phyloP scores from a whole-genome alignment of 352 stramenopile genomes.

The Phytophthora hybrid region DNA sequence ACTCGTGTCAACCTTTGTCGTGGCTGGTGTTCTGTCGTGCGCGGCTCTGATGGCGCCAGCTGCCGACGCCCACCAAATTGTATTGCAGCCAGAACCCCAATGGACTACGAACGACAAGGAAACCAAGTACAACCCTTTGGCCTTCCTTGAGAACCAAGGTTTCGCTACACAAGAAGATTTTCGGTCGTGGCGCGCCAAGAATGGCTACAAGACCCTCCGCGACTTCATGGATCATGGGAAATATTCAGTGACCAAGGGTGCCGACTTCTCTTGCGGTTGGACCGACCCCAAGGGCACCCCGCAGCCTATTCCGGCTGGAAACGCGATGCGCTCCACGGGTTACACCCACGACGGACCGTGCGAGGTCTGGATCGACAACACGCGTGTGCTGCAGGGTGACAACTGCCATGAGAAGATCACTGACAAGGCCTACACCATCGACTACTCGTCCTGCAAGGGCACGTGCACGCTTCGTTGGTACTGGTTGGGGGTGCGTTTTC shows the following conservation, averaged over 20 bases:
- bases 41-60: conserved; percentile 26
- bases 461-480: conserved; percentile 14
- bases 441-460: conserved; percentile 20
- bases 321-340: conserved; percentile 43
- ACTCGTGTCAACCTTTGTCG: conserved; percentile 26
- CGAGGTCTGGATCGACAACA: conserved; percentile 52
- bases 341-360: conserved; percentile 56
- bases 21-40: conserved; percentile 28
- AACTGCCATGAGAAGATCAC: conserved; percentile 39
- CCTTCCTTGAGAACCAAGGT: conserved; percentile 54
- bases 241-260: conserved; percentile 37
- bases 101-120: conserved; percentile 39
- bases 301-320: conserved; percentile 46
- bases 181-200: conserved; percentile 37
- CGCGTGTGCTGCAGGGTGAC: conserved; percentile 25
- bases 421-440: conserved; percentile 30
- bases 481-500: conserved; percentile 29
- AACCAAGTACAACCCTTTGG: conserved; percentile 51
- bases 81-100: conserved; percentile 46
- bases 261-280: conserved; percentile 43
- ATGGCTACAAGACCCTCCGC: conserved; percentile 49
- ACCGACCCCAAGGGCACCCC: conserved; percentile 31
- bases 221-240: conserved; percentile 46
- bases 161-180: conserved; percentile 51
- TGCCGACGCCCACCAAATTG: conserved; percentile 43